Evolutionary conservation across 768 basidiomycete genomes (phyloP), one percentile per base, ranked within the genome.

Genomic region (Boletus tomentosulus): DNA sequence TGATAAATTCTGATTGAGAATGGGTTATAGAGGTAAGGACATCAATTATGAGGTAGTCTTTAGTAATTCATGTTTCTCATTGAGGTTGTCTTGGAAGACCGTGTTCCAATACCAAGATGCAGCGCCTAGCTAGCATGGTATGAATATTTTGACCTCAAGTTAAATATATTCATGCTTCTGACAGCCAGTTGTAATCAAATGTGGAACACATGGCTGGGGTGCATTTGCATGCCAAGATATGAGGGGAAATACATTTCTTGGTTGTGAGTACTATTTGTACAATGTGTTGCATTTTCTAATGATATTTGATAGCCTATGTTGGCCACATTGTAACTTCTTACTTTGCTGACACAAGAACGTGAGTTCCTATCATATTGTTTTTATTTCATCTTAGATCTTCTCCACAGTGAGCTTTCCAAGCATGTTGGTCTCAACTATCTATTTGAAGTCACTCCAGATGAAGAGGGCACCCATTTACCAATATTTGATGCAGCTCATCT

Each of bases 201-300:
- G 43, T 43, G 73, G 74, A 10, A 24, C 44, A 3, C 64, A 59
- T 61, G 82, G 82, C 1, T 62, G 78, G 30, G 82, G 82, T 25
- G 74, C 78, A 3, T 81, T 76, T 66, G 72, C 79, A 9, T 33
- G n/a, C 3, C 46, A 63, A 45, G 27, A 39, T 6, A 71, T 74
- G 45, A 30, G 46, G 10, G 7, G 22, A n/a, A 39, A 43, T 16
- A 57, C 57, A n/a, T 69, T 64, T 33, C 55, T 77, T 58, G 76
- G 75, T 45, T 65, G 76, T 64, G 13, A 54, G 67, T 34, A 34
- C 7, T 0, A 39, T 9, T 13, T 1, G 12, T 34, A 4, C 4
- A 11, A n/a, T 39, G 0, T 1, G 34, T 10, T 15, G 13, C 6
- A n/a, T 28, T 24, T 33, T 1, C 43, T 43, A 5, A 12, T 34